Evolutionary conservation across 495 filamentous ascomycete genomes (phyloP), one percentile per base, ranked within the genome.

Genomic region (Aspergillus ellipticus): DNA sequence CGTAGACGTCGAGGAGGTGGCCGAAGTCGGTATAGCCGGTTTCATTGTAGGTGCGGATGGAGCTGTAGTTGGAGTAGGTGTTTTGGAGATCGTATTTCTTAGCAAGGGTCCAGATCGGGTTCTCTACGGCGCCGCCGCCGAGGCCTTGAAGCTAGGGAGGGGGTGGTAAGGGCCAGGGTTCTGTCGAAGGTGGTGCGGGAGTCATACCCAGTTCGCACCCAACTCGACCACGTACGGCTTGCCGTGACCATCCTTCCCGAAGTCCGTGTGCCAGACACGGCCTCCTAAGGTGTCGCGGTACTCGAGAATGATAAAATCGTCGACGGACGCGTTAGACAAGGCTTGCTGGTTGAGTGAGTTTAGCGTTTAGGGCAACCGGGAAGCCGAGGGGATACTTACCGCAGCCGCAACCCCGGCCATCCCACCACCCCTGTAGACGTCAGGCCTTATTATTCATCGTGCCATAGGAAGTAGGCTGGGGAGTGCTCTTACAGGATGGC

Each of bases 371-470:
- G 7, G 33, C 24, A 13, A 33, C n/a, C 35, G 15, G 42, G n/a
- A 46, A 10, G 28, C 17, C 47, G 20, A 21, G 21, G n/a, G n/a
- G n/a, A n/a, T n/a, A 65, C 74, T 50, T 63, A 82, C 81, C 31
- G 87, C 87, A 35, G 88, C 87, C 11, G 86, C 85, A 21, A 91
- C 87, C 16, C 88, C 88, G 8, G 87, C 79, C 54, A 84, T 80
- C 28, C 73, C 73, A 24, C 68, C 71, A 42, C 73, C 73, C 31
- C 73, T 73, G 24, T 8, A 35, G 9, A 21, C 6, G 35, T 63
- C 17, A 65, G 61, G 50, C 15, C 22, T 28, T n/a, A 48, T 16
- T 29, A 26, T n/a, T 11, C 24, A 28, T 28, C 13, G 22, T 3
- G 9, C 7, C 28, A 13, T 28, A 29, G n/a, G n/a, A n/a, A n/a